Evolutionary conservation across 768 basidiomycete species (phyloP).

Genomic region (Cubamyces lactineus): DNA sequence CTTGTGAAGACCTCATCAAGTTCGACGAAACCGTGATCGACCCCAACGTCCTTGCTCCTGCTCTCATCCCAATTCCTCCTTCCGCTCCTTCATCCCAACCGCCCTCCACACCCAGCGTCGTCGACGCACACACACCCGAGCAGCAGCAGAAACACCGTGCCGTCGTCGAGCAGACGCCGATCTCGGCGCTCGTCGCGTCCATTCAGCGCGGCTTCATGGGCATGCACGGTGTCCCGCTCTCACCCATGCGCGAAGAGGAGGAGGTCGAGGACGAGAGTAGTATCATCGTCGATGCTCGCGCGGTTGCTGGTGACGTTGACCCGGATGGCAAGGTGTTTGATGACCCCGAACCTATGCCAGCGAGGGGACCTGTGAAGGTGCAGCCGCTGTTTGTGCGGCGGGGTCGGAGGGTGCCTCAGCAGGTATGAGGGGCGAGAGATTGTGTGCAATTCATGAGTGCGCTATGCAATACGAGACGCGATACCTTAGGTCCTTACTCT

Average conservation of each 20-base stretch:
- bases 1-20: background rate
- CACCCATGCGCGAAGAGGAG: conserved; percentile 40
- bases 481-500: background rate
- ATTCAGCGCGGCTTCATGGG: conserved; percentile 73
- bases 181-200: conserved; percentile 56
- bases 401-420: background rate
- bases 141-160: conserved; percentile 4
- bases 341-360: background rate
- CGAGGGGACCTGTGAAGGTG: background rate
- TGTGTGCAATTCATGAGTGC: no score
- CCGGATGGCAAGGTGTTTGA: conserved; percentile 19
- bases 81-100: no score
- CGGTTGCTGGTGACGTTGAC: conserved; percentile 11
- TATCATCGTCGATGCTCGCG: background rate
- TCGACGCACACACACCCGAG: conserved; percentile 5
- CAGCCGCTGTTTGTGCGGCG: conserved; percentile 15
- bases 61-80: no score
- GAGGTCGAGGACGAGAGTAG: conserved; percentile 20
- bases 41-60: no score
- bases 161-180: conserved; percentile 52
- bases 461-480: background rate
- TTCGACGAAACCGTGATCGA: no score
- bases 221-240: conserved; percentile 63
- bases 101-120: background rate
- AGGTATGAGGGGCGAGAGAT: background rate